Evolutionary conservation across 495 filamentous ascomycete genomes (phyloP).

Genomic region (Penicillium diatomitis): DNA sequence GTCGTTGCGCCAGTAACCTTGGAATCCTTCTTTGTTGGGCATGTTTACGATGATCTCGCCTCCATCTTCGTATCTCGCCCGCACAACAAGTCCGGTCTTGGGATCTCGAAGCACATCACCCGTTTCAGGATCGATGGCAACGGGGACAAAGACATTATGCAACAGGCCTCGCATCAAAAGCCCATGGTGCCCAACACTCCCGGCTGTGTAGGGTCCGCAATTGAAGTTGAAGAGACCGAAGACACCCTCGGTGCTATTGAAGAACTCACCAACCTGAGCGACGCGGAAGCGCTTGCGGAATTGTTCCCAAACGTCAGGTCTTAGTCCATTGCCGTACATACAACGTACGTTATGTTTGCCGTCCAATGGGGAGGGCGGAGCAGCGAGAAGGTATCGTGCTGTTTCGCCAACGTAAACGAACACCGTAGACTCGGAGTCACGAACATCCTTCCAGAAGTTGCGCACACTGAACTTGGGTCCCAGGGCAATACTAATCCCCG

Average conservation of each 20-base stretch:
- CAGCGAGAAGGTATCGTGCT: slow-evolving; percentile 63
- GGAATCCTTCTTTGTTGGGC: slow-evolving; percentile 49
- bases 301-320: slow-evolving; percentile 66
- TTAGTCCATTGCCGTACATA: slow-evolving; percentile 70
- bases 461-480: slow-evolving; percentile 62
- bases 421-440: slow-evolving; percentile 55
- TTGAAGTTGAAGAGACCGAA: slow-evolving; percentile 50
- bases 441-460: slow-evolving; percentile 67
- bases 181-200: slow-evolving; percentile 67
- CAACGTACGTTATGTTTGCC: slow-evolving; percentile 53
- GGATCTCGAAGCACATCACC: slow-evolving; percentile 54
- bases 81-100: slow-evolving; percentile 55
- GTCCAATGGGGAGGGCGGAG: slow-evolving; percentile 55
- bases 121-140: slow-evolving; percentile 58
- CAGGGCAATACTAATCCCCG: slow-evolving; percentile 54
- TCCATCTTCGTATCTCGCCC: slow-evolving; percentile 54
- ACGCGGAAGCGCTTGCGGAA: slow-evolving; percentile 59
- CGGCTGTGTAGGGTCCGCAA: slow-evolving; percentile 48
- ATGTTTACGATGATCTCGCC: slow-evolving; percentile 70
- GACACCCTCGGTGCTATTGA: slow-evolving; percentile 58
- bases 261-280: slow-evolving; percentile 52
- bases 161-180: slow-evolving; percentile 41
- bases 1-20: slow-evolving; percentile 61
- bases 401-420: slow-evolving; percentile 84
- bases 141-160: slow-evolving; percentile 50